phyloP scores from a whole-genome alignment of 2,329 filamentous ascomycete genomes.

The Allantophomopsis cytisporea region DNA sequence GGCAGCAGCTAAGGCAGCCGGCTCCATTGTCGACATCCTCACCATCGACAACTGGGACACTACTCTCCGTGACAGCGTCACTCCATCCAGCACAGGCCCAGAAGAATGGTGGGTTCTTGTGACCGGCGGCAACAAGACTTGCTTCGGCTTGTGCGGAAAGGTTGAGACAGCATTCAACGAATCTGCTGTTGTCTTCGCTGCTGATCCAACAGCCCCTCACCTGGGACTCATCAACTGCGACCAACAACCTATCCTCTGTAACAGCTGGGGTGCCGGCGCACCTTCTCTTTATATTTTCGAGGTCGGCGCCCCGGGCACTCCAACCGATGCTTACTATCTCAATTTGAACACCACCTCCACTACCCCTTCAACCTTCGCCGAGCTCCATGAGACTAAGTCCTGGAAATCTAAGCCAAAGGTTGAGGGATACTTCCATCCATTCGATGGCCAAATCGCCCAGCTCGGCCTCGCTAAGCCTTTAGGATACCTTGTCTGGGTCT shows the following conservation, averaged over 20 bases:
- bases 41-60: constrained; percentile 60
- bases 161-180: constrained; percentile 55
- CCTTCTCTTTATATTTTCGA: constrained; percentile 55
- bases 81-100: constrained; percentile 42
- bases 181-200: constrained; percentile 48
- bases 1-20: constrained; percentile 34
- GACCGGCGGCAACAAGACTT: constrained; percentile 67
- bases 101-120: constrained; percentile 68
- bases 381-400: constrained; percentile 40
- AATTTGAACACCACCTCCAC: constrained; percentile 57
- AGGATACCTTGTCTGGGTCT: constrained; percentile 54
- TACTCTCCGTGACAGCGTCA: constrained; percentile 47
- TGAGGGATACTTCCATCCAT: constrained; percentile 64
- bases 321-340: constrained; percentile 50
- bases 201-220: constrained; percentile 46
- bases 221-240: constrained; percentile 64
- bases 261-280: constrained; percentile 53
- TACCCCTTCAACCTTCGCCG: constrained; percentile 47
- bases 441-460: constrained; percentile 53
- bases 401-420: constrained; percentile 31
- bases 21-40: constrained; percentile 38
- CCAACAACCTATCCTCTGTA: constrained; percentile 60
- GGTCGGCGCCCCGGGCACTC: constrained; percentile 48
- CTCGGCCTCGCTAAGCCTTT: constrained; percentile 47
- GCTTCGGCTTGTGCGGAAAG: constrained; percentile 48